These are phyloP conservation scores for Penicillium taxi DNA, from an alignment of 495 filamentous ascomycete genomes.

Conservation along the genomic window DNA sequence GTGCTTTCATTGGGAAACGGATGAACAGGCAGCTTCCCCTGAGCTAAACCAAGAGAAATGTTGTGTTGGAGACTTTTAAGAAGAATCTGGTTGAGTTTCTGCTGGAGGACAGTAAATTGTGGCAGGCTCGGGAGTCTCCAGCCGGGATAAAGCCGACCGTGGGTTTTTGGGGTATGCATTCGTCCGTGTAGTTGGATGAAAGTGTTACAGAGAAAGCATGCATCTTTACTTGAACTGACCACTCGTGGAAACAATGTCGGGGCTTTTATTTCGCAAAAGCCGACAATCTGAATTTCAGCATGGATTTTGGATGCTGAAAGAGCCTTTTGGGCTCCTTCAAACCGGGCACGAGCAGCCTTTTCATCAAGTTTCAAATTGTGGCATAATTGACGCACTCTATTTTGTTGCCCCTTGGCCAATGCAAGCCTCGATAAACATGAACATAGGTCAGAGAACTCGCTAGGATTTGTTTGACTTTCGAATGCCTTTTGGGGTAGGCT, in stretches of 20 bases:
- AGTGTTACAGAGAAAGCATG: constrained; percentile 11
- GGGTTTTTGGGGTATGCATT: constrained; percentile 5
- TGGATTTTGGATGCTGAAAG: constrained; percentile 9
- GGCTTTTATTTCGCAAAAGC: constrained; percentile 10
- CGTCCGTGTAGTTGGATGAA: constrained; percentile 7
- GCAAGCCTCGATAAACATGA: constrained; percentile 1
- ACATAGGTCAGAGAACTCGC: neutral
- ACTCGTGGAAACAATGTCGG: constrained; percentile 6
- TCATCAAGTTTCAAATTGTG: neutral
- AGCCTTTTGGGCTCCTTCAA: constrained; percentile 2
- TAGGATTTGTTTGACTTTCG: constrained; percentile 1
- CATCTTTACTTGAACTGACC: constrained; percentile 14
- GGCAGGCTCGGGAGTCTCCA: constrained; percentile 8
- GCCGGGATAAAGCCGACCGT: constrained; percentile 6
- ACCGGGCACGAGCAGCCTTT: neutral
- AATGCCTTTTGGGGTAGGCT: constrained; percentile 10
- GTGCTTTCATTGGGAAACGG: too few relatives aligned
- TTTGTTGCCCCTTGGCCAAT: constrained; percentile 5
- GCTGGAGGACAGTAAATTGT: too few relatives aligned
- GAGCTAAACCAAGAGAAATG: too few relatives aligned
- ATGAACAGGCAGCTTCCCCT: too few relatives aligned
- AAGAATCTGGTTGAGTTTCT: too few relatives aligned
- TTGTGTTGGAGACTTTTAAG: too few relatives aligned
- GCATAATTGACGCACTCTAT: constrained; percentile 3
- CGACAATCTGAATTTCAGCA: constrained; percentile 13